phyloP scores from a whole-genome alignment of 768 basidiomycete species.

The Lactarius evosmus region DNA sequence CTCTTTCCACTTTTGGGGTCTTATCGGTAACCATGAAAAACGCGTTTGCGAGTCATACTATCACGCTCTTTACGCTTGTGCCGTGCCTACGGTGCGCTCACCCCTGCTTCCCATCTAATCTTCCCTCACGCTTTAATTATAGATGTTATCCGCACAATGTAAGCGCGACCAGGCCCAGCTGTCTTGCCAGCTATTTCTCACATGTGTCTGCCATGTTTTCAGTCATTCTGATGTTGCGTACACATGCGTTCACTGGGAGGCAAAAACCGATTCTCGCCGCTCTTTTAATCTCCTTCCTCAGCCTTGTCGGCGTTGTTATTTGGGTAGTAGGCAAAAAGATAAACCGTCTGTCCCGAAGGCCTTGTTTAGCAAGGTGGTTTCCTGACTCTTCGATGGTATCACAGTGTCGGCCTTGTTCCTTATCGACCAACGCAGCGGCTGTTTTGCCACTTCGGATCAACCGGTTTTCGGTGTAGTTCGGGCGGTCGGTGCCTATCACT shows the following conservation, averaged over 20 bases:
- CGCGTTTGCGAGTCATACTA: constrained; percentile 1
- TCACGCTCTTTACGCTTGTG: constrained; percentile 17
- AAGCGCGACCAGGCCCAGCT: not conserved
- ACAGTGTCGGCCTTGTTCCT: constrained; percentile 14
- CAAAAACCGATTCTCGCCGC: constrained; percentile 1
- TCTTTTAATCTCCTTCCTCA: constrained; percentile 5
- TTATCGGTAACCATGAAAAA: constrained; percentile 1
- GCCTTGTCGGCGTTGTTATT: constrained; percentile 6
- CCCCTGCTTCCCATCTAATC: not conserved
- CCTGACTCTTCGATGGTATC: constrained; percentile 2
- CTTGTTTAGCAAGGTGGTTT: not conserved
- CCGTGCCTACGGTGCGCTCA: constrained; percentile 19
- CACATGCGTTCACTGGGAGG: constrained; percentile 24
- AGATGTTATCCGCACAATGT: constrained; percentile 22
- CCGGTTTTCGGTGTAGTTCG: not conserved
- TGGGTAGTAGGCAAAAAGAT: constrained; percentile 18
- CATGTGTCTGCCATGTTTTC: not conserved
- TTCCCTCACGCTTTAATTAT: not conserved
- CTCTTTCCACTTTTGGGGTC: constrained; percentile 22
- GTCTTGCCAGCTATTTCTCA: not conserved
- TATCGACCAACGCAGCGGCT: constrained; percentile 2
- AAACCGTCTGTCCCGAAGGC: not conserved
- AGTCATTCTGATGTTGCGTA: constrained; percentile 26
- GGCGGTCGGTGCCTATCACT: constrained; percentile 16
- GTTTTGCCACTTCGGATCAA: constrained; percentile 20